A percentile compares a stretch with the other conserved stretches of the same genome.
These are phyloP conservation scores for Sinapis alba DNA, from an alignment of 441 rosid species.

Conservation along the genomic window DNA sequence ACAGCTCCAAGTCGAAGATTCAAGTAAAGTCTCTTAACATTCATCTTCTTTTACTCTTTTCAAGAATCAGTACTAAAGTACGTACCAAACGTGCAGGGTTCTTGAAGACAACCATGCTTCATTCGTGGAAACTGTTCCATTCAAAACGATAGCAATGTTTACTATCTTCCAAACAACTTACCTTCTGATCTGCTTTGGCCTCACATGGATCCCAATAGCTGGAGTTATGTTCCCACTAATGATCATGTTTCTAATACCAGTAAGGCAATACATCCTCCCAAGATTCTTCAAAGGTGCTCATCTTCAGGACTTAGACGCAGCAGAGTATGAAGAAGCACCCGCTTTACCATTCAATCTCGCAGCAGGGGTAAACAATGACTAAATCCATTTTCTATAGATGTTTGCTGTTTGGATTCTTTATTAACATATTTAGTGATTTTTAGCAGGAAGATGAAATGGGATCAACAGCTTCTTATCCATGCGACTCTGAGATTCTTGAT, in stretches of 20 bases:
- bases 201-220: conserved; percentile 92
- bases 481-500: conserved; percentile 77
- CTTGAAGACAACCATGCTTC: conserved; percentile 89
- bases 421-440: background rate
- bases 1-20: conserved; percentile 88
- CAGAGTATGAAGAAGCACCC: conserved; percentile 89
- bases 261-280: conserved; percentile 82
- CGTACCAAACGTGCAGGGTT: conserved; percentile 54
- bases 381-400: background rate
- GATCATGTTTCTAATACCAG: conserved; percentile 92
- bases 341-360: conserved; percentile 81
- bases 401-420: background rate
- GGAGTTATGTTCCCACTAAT: conserved; percentile 90
- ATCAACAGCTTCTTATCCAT: conserved; percentile 62
- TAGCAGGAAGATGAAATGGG: conserved; percentile 74
- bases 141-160: conserved; percentile 72
- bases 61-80: background rate
- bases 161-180: conserved; percentile 75
- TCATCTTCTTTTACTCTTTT: background rate
- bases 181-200: conserved; percentile 79
- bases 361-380: conserved; percentile 49
- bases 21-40: conserved; percentile 54
- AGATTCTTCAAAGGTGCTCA: conserved; percentile 83
- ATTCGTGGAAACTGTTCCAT: conserved; percentile 93
- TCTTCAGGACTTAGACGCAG: conserved; percentile 90